Base-by-base conservation (phyloP, 164 flowering plant species). In the Cinnamomum chago region DNA sequence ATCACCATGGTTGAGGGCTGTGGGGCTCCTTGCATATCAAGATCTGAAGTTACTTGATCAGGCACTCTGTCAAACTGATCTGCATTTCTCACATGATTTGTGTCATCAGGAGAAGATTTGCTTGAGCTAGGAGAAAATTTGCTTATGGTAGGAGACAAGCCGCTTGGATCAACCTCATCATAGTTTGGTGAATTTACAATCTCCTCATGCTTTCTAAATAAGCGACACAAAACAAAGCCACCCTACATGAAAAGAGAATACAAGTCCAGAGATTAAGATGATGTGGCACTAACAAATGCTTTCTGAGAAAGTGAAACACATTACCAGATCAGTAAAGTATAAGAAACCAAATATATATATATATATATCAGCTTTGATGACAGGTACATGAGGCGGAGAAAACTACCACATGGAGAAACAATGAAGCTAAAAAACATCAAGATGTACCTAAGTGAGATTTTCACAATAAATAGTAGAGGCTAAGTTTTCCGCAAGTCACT, bases 201-300 rank as follows among this genome's bases (percentile, higher is more conserved):
- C 64, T 67, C 81, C 62, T 82, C 91, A 13, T 74, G 75, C 78
- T 90, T 92, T 73, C 82, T 83, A 74, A 94, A 90, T 67, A 94
- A 80, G 28, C 94, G 93, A 68, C 94, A 94, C 17, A 94, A 83
- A 20, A 94, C 95, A 83, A 78, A 91, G 2, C 90, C 81, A 33
- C 73, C 81, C 95, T 90, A 85, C 73, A 22, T 15, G 33, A 76
- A 20, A 67, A 55, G 15, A 55, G n/a, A 55, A 15, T 1, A 5
- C 2, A 3, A 13, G 11, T 7, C 20, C 17, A 55, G 20, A 55
- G 17, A 15, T 28, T 14, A 35, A 24, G 40, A 25, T 51, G 55
- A 68, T 47, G 22, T 47, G 40, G 6, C 7, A 23, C 72, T 35
- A 11, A 23, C 28, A 25, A 51, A 70, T 52, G 22, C 12, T 50